A percentile compares a stretch with the other conserved stretches of the same genome.
phyloP scores from a whole-genome alignment of 495 filamentous ascomycete genomes.

The Hyphodiscus hymeniophilus region DNA sequence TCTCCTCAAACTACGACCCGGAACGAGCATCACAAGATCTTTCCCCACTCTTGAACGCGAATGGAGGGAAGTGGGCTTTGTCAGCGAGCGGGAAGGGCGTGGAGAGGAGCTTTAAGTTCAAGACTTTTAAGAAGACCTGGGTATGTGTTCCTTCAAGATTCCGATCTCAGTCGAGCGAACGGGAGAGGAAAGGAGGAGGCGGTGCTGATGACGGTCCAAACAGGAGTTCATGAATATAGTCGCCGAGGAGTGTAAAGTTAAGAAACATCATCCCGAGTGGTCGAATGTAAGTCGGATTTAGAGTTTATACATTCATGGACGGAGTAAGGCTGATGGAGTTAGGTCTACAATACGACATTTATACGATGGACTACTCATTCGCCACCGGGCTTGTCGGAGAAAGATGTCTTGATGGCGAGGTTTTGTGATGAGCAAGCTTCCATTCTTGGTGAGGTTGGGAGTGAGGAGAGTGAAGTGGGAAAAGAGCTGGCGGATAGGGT shows the following conservation, averaged over 20 bases:
- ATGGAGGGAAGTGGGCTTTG: constrained; percentile 41
- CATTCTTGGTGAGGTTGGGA: constrained; percentile 38
- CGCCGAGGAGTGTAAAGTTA: constrained; percentile 43
- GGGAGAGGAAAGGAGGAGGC: too few species aligned
- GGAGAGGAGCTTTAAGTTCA: constrained; percentile 52
- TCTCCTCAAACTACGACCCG: constrained; percentile 14
- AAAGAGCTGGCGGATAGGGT: constrained; percentile 30
- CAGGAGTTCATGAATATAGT: constrained; percentile 56
- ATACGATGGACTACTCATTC: constrained; percentile 72
- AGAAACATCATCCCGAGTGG: constrained; percentile 58
- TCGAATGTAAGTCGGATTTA: constrained; percentile 51
- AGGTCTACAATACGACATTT: constrained; percentile 53
- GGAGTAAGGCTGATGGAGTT: background rate
- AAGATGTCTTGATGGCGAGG: constrained; percentile 56
- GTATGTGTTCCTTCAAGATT: constrained; percentile 30
- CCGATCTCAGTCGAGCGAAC: constrained; percentile 1
- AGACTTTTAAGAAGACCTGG: constrained; percentile 55
- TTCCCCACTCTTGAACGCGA: constrained; percentile 5
- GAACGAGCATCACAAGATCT: constrained; percentile 10
- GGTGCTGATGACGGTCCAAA: too few species aligned
- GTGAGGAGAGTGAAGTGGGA: constrained; percentile 1
- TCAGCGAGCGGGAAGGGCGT: constrained; percentile 42
- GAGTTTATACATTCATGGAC: too few species aligned
- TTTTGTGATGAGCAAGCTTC: constrained; percentile 55
- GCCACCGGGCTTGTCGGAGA: constrained; percentile 58